Evolutionary conservation across 2,329 filamentous ascomycete species (phyloP).

Genomic region (Exserohilum rostratum): DNA sequence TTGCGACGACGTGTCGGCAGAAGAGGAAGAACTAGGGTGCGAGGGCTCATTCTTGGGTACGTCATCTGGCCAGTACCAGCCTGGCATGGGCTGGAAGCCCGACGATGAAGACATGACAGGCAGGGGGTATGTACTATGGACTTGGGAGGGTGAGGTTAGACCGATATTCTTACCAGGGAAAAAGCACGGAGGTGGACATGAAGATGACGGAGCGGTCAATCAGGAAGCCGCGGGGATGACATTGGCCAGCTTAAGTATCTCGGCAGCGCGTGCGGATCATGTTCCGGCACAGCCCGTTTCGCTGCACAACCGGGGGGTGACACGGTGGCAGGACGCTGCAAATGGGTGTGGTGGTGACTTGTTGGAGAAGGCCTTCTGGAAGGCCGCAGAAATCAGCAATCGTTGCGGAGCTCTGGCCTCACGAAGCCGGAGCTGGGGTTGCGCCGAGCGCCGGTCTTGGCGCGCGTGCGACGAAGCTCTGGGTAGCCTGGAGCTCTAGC

Average conservation of each 20-base stretch:
- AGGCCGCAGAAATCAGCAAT: constrained; percentile 19
- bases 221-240: constrained; percentile 26
- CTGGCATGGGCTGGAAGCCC: constrained; percentile 48
- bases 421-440: constrained; percentile 18
- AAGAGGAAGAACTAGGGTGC: constrained; percentile 14
- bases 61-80: constrained; percentile 57
- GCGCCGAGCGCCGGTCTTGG: constrained; percentile 24
- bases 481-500: constrained; percentile 45
- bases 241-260: constrained; percentile 26
- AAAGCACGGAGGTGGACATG: constrained; percentile 24
- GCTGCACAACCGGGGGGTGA: constrained; percentile 28
- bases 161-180: constrained; percentile 29
- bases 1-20: constrained; percentile 20
- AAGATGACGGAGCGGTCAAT: constrained; percentile 28
- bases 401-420: constrained; percentile 3
- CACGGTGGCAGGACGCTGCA: constrained; percentile 38
- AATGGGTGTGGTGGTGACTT: constrained; percentile 10
- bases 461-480: constrained; percentile 25
- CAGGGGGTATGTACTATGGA: background rate
- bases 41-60: constrained; percentile 43
- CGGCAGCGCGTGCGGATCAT: constrained; percentile 24
- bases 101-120: constrained; percentile 51
- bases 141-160: constrained; percentile 22
- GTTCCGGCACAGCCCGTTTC: constrained; percentile 27
- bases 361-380: constrained; percentile 21